Evolutionary conservation across 1,139 yeast genomes (phyloP).

Genomic region (Yamadazyma blattariae): DNA sequence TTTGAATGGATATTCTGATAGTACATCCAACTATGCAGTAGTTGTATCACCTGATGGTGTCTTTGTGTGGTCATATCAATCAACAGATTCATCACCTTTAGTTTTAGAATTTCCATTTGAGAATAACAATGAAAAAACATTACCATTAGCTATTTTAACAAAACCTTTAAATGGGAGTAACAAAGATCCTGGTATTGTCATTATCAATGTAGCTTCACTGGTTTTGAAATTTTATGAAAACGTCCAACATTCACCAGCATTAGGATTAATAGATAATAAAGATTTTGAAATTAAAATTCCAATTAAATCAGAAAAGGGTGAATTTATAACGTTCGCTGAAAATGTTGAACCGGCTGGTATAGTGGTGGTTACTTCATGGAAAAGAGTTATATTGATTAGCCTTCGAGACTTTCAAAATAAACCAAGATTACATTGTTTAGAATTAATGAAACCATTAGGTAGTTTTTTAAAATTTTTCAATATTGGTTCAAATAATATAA

Average conservation of each 20-base stretch:
- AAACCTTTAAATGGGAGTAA: conserved; percentile 58
- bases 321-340: conserved; percentile 54
- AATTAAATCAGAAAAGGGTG: conserved; percentile 43
- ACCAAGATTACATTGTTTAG: conserved; percentile 41
- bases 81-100: conserved; percentile 58
- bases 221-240: conserved; percentile 61
- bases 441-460: conserved; percentile 28
- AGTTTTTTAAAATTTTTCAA: conserved; percentile 16
- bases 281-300: conserved; percentile 35
- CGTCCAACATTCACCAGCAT: conserved; percentile 65
- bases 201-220: conserved; percentile 57
- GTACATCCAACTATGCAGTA: conserved; percentile 52
- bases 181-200: conserved; percentile 67
- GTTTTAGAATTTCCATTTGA: conserved; percentile 48
- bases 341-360: conserved; percentile 77
- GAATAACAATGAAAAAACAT: conserved; percentile 5
- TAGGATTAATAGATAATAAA: conserved; percentile 53
- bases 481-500: conserved; percentile 9
- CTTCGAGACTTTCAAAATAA: conserved; percentile 70
- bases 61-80: conserved; percentile 68
- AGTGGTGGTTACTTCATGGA: conserved; percentile 66
- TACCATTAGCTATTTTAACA: conserved; percentile 63
- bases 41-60: conserved; percentile 49
- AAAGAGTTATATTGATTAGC: conserved; percentile 60
- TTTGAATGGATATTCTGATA: conserved; percentile 53